Base-by-base conservation (phyloP, 2,329 filamentous ascomycete species). In the Penicillium sp. region DNA sequence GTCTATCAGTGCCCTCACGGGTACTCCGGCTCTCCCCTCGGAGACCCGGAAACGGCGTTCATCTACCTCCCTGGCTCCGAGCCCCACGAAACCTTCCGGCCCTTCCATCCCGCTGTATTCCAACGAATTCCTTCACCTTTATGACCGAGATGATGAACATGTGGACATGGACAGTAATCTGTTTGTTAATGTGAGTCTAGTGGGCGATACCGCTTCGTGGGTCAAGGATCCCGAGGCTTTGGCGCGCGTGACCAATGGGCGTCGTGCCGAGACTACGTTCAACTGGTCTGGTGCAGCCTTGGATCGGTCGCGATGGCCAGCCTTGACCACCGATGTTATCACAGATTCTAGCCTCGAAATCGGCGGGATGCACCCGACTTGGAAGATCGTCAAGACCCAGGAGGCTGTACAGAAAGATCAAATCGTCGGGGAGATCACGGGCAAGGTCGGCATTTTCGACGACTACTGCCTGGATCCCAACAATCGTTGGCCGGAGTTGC, bases 121-220 rank as follows among this genome's bases (percentile, higher is more conserved):
- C 0, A 74, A 78, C 41, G 84, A 86, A 39, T 95, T 95, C 60
- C 74, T 88, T 55, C 80, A 84, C 23, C 75, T 89, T 7, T 89
- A 87, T 69, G 83, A 84, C 48, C 77, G 84, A 46, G 76, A 81
- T 48, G 69, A 77, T 66, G 65, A 76, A 11, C 76, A 77, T 45
- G 76, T 79, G 6, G 75, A 74, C 54, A 80, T 73, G 67, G 77
- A 84, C 45, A 85, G 82, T 50, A 96, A 95, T 63, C 81, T 86
- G 0, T 90, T 89, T 63, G 84, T 82, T 35, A 88, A 81, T 57
- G 78, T 96, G 9, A 77, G 76, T 28, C 83, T 95, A 28, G 84
- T 87, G 3, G 86, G 86, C 49, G 79, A 83, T 13, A 77, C 95
- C 48, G 84, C 86, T 0, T 74, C 78, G 3, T 97, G 91, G 90